Evolutionary conservation across 371 early-diverging fungal genomes (phyloP).

Genomic region (Apophysomyces ossiformis): DNA sequence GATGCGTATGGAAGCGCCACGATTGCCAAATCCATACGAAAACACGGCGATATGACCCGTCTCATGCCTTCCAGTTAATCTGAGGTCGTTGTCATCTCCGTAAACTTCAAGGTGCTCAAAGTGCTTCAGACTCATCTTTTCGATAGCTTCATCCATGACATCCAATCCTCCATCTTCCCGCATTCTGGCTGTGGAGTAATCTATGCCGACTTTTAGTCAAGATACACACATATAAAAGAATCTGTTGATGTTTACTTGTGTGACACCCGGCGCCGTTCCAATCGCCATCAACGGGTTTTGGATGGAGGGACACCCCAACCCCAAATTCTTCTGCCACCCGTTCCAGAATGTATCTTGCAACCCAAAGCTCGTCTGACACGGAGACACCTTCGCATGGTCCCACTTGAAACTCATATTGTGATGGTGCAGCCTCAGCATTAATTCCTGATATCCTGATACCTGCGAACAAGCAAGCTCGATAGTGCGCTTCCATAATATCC

Average conservation of each 20-base stretch:
- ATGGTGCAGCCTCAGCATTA: constrained; percentile 59
- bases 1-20: constrained; percentile 62
- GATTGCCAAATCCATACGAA: constrained; percentile 56
- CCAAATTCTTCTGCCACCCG: constrained; percentile 64
- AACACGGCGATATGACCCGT: constrained; percentile 58
- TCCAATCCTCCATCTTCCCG: constrained; percentile 53
- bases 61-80: constrained; percentile 57
- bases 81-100: constrained; percentile 60
- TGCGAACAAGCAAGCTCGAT: constrained; percentile 59
- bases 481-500: constrained; percentile 70
- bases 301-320: constrained; percentile 54
- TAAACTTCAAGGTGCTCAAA: constrained; percentile 58
- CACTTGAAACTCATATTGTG: constrained; percentile 60
- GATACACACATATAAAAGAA: no score
- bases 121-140: constrained; percentile 49
- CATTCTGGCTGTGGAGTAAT: constrained; percentile 55
- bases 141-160: constrained; percentile 56
- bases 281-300: constrained; percentile 60
- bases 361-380: constrained; percentile 56
- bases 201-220: background rate
- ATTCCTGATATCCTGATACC: constrained; percentile 57
- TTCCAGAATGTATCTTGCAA: constrained; percentile 52
- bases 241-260: constrained; percentile 23
- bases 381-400: constrained; percentile 61
- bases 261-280: constrained; percentile 62